These are phyloP conservation scores for Coniella lustricola DNA, from an alignment of 2,329 filamentous ascomycete species.

Conservation along the genomic window DNA sequence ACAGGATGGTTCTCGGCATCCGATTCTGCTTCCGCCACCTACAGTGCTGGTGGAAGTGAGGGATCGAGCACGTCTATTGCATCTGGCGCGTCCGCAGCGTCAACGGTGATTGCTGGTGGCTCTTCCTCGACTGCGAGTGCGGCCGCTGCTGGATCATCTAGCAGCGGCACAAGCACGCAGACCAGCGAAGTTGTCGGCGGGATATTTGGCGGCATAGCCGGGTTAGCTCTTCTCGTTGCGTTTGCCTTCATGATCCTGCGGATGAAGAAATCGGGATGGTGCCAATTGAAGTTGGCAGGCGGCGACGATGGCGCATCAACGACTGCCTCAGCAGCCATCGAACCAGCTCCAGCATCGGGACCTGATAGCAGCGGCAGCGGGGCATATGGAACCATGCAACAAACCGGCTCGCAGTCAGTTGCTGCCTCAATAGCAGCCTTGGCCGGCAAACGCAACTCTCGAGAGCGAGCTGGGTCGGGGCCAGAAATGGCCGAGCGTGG, in stretches of 20 bases:
- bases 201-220: constrained; percentile 52
- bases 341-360: constrained; percentile 5
- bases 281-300: constrained; percentile 24
- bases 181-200: constrained; percentile 43
- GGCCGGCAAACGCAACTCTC: constrained; percentile 33
- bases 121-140: constrained; percentile 19
- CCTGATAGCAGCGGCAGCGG: constrained; percentile 16
- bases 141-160: constrained; percentile 17
- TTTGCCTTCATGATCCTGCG: constrained; percentile 46
- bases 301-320: constrained; percentile 26
- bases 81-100: constrained; percentile 19
- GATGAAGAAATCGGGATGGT: constrained; percentile 42
- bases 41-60: constrained; percentile 15
- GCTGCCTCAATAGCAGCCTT: constrained; percentile 42
- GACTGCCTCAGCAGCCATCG: constrained; percentile 5
- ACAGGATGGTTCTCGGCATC: constrained; percentile 7
- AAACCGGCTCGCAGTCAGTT: constrained; percentile 38
- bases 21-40: constrained; percentile 9
- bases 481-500: constrained; percentile 44
- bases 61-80: constrained; percentile 19
- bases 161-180: constrained; percentile 18
- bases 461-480: constrained; percentile 24
- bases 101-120: constrained; percentile 21
- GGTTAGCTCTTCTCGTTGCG: constrained; percentile 48
- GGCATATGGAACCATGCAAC: constrained; percentile 34